Evolutionary conservation across 1,284 basidiomycete genomes (phyloP), one percentile per base, ranked within the genome.

Genomic region (Apiotrichum sp.): DNA sequence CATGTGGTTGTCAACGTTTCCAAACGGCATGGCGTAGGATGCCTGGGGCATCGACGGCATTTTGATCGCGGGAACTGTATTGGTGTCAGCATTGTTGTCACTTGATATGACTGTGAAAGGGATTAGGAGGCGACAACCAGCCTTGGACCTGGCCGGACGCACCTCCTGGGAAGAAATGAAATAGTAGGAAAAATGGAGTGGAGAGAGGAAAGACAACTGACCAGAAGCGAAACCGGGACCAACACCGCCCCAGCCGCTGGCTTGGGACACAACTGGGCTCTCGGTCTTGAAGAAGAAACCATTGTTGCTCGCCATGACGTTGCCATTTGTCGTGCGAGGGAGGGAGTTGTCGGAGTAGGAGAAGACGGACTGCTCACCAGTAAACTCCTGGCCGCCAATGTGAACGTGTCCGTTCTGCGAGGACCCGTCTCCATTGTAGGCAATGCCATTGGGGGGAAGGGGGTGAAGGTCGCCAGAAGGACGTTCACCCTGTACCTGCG

Each of bases 1-100:
- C 38, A 57, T 54, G 45, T 52, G 41, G 10, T 54, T 48, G 34
- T 61, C 61, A 4, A 69, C 56, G 2, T 63, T 58, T 4, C 67
- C 61, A 42, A 62, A 61, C 11, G 64, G 64, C 56, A 65, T 50
- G n/a, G 57, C 22, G 51, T 40, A 46, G 35, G 40, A n/a, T 9
- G 55, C 47, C 2, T 50, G 45, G 5, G 65, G 58, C 7, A 61
- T 58, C n/a, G 65, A 61, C 14, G 35, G 35, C 48, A 66, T 58
- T 6, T 62, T 59, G 55, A 68, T 62, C 1, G 61, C 44, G 2
- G 71, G 68, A 9, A 68, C 64, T 10, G 61, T 47, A 50, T 63
- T 57, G 57, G 69, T 59, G 34, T 68, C 64, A n/a, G 70, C 68
- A 3, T 67, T 55, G 29, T 64, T 60, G 11, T 59, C 59, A 39